Evolutionary conservation across 192 early-diverging fungal species (phyloP), one percentile per base, ranked within the genome.

Genomic region (Mortierella antarctica): DNA sequence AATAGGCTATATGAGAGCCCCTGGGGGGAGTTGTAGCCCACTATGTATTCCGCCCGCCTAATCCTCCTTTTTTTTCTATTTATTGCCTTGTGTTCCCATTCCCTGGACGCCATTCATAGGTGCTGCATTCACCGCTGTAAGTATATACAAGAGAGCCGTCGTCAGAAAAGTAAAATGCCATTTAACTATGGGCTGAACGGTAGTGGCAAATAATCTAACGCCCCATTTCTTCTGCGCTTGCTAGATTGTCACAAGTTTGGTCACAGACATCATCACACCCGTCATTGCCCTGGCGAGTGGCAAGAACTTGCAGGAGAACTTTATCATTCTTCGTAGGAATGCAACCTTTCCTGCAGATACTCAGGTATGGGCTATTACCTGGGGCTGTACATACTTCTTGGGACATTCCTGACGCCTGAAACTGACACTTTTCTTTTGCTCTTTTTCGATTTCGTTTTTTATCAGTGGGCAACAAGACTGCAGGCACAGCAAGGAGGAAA

Each of bases 201-300:
- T 45, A 1, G 31, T 8, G 13, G 4, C 3, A 62, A 50, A 23
- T 20, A 13, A 6, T 3, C 20, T 18, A 46, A 49, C 17, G 15
- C 13, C n/a, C 15, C 77, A 44, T 8, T 63, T 39, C 18, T n/a
- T 6, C 1, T 63, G 15, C 44, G 9, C 14, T 10, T 13, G 1
- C 12, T 74, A 70, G 67, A 79, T 73, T 64, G 82, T 65, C n/a
- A 79, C 76, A 14, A 79, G 76, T 57, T 55, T 79, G 76, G 89
- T 89, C 6, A 68, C 78, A 6, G 90, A 91, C 65, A 71, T 91
- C 44, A 76, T 92, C 17, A 82, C 84, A 23, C 91, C 92, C 3
- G 21, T 90, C 23, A 87, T 92, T 42, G 85, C 83, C 44, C 57
- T 93, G 14, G 90, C 87, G 8, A 65, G 76, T 14, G 89, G 87